Conservation (phyloP, 169 alveolate genomes). For the Babesia gibsoni region DNA sequence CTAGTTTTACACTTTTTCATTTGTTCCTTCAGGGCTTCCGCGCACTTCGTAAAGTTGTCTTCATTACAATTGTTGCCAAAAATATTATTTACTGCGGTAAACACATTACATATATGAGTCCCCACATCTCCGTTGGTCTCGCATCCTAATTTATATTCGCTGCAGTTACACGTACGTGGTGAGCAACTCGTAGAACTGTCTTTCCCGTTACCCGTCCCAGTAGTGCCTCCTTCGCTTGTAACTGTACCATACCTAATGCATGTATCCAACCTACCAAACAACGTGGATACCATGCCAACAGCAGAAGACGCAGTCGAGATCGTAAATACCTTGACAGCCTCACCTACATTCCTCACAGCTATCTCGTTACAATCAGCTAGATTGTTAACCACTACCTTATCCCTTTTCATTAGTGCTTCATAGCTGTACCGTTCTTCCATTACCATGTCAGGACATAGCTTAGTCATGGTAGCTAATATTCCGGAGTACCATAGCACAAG, state of each 20-base stretch:
- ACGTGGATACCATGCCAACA: background rate
- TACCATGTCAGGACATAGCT: constrained; percentile 8
- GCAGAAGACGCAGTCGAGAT: background rate
- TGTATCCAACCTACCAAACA: background rate
- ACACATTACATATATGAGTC: background rate
- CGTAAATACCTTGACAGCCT: background rate
- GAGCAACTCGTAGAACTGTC: too few relatives aligned
- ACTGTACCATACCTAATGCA: background rate
- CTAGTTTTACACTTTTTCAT: background rate
- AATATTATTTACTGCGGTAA: background rate
- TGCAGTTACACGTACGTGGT: too few relatives aligned
- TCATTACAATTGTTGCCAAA: background rate
- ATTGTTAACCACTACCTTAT: background rate
- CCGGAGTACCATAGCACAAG: constrained; percentile 23
- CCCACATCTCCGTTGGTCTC: background rate
- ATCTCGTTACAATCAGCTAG: background rate
- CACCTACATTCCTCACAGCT: background rate
- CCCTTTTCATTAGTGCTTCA: background rate
- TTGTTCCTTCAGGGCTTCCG: background rate
- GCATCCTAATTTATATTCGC: background rate
- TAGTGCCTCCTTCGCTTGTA: too few relatives aligned
- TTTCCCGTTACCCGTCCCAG: too few relatives aligned
- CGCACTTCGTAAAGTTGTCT: background rate
- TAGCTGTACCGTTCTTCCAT: background rate
- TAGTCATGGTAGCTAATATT: background rate